phyloP scores from a whole-genome alignment of 805 yeast genomes.

The Kodamaea nitidulidarum region DNA sequence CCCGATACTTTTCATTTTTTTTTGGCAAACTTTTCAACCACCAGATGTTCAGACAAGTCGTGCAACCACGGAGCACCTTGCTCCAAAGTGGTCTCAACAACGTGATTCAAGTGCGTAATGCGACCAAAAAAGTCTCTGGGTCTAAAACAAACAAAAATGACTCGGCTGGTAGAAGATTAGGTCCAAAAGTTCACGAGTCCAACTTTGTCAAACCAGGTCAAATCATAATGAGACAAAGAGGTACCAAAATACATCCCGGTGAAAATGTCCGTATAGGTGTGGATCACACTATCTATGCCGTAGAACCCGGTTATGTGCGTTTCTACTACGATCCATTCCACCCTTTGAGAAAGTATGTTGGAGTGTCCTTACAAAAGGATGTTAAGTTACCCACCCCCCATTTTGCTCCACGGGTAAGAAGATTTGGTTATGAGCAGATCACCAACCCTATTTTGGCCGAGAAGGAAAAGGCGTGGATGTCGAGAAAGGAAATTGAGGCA shows the following conservation, averaged over 20 bases:
- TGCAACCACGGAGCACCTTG: conserved; percentile 4
- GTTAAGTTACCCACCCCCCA: conserved; percentile 79
- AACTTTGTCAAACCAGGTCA: conserved; percentile 74
- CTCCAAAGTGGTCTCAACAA: conserved; percentile 4
- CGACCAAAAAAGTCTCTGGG: conserved; percentile 92
- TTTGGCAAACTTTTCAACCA: conserved; percentile 6
- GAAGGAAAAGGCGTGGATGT: conserved; percentile 56
- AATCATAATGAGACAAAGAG: conserved; percentile 89
- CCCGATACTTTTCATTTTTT: neutral
- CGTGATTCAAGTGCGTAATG: conserved; percentile 62
- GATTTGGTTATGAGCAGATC: conserved; percentile 69
- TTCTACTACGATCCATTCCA: conserved; percentile 95
- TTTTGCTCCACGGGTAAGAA: conserved; percentile 80
- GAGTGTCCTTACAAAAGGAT: conserved; percentile 69
- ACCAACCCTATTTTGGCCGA: conserved; percentile 47
- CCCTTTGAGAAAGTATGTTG: conserved; percentile 85
- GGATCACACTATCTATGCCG: conserved; percentile 88
- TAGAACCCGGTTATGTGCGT: conserved; percentile 90
- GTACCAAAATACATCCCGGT: conserved; percentile 92
- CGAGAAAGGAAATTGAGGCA: conserved; percentile 62
- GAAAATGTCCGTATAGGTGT: conserved; percentile 86
- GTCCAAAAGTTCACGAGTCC: conserved; percentile 85
- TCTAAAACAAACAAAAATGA: conserved; percentile 92
- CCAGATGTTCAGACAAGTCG: conserved; percentile 5
- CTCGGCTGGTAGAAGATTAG: conserved; percentile 91